These are phyloP conservation scores for Ceratocystis harringtonii DNA, from an alignment of 2,329 filamentous ascomycete species.

Conservation along the genomic window DNA sequence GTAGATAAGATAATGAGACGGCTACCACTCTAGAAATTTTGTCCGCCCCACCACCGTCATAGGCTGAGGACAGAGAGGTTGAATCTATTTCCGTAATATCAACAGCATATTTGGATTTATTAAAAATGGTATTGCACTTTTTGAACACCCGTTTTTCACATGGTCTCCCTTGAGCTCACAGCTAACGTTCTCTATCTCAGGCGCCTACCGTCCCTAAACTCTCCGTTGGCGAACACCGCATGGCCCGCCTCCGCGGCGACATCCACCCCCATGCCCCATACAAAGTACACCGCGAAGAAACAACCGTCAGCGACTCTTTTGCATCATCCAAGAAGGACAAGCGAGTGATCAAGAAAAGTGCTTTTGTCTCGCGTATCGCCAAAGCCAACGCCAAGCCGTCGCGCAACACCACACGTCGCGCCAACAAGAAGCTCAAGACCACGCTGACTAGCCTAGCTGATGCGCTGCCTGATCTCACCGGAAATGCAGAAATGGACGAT, in stretches of 20 bases:
- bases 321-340: slow-evolving; percentile 68
- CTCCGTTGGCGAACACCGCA: slow-evolving; percentile 42
- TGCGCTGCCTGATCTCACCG: slow-evolving; percentile 52
- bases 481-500: slow-evolving; percentile 28
- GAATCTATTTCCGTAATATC: too few species aligned
- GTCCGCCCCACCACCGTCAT: slow-evolving; percentile 9
- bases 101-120: neutral
- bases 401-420: slow-evolving; percentile 42
- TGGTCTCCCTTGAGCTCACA: neutral
- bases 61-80: neutral
- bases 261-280: slow-evolving; percentile 36
- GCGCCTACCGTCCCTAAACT: slow-evolving; percentile 33
- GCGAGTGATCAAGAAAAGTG: slow-evolving; percentile 63
- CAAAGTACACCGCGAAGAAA: slow-evolving; percentile 37
- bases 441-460: slow-evolving; percentile 63
- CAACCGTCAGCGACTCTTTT: slow-evolving; percentile 42
- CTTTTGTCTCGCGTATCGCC: slow-evolving; percentile 62
- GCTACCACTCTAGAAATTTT: neutral
- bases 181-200: slow-evolving; percentile 13
- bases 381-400: slow-evolving; percentile 41
- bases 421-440: slow-evolving; percentile 63
- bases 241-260: slow-evolving; percentile 34
- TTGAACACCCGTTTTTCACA: neutral
- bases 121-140: slow-evolving; percentile 8
- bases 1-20: slow-evolving; percentile 9